Evolutionary conservation across 176 grass and related monocot species (phyloP), one percentile per base, ranked within the genome.

Genomic region (Aegilops sharonensis): DNA sequence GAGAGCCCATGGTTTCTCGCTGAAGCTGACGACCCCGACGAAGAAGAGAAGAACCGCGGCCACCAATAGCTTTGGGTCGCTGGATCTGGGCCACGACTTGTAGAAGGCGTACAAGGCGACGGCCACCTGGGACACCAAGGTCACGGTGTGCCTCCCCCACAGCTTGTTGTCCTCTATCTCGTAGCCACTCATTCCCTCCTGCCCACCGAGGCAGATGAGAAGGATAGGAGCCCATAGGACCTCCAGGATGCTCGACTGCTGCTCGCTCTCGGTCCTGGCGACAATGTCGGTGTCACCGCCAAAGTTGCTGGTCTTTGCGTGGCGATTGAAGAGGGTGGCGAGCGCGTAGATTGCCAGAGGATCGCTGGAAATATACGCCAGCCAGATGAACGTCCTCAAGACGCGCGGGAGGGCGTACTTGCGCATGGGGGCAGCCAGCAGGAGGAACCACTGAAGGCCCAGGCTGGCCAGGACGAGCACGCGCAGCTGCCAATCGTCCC

Each of bases 241-340:
- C 74, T 85, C 84, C 32, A 85, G 75, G 47, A 27, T 1, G n/a
- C 72, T 37, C 1, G 37, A 25, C 56, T 64, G 5, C 48, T 12
- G 45, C 45, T 48, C 45, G 12, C 43, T 9, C 37, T 8, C 37
- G 37, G 8, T 39, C 37, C 37, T 6, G 37, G 37, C 8, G 37
- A 39, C 37, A 37, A 1, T 9, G 40, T 0, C 9, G 11, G 43
- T 35, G 37, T 0, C 2, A 17, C 17, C 10, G 2, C 60, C n/a
- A 1, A 12, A 25, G 60, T 63, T 25, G 60, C n/a, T 63, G n/a
- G 47, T 30, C 47, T 75, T 27, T 48, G 65, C 35, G 30, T 85
- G 83, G 13, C 83, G 83, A 17, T 75, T 84, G 82, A 84, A 84
- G 82, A 84, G 82, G 54, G 69, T 84, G 50, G 67, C 81, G 0